Evolutionary conservation across 2,329 filamentous ascomycete genomes (phyloP).

Genomic region (Penicillium sp.): DNA sequence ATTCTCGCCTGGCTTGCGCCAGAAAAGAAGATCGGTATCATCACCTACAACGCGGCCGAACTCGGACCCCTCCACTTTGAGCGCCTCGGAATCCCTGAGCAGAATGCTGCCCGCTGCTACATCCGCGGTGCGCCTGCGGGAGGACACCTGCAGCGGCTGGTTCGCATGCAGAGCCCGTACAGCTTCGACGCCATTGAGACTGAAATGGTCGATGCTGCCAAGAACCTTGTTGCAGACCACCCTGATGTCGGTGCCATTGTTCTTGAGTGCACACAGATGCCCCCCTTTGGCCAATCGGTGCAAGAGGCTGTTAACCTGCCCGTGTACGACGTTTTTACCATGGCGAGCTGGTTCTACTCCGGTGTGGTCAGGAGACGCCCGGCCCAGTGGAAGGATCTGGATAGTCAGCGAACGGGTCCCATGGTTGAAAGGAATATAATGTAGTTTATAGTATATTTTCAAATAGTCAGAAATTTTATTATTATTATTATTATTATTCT

Average conservation of each 20-base stretch:
- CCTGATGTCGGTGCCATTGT: slow-evolving; percentile 23
- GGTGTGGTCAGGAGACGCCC: slow-evolving; percentile 22
- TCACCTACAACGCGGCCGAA: slow-evolving; percentile 29
- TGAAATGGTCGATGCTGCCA: slow-evolving; percentile 4
- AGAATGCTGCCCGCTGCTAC: slow-evolving; percentile 14
- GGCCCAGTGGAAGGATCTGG: slow-evolving; percentile 6
- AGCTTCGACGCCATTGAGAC: slow-evolving; percentile 1
- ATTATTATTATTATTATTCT: background rate
- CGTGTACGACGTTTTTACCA: slow-evolving; percentile 36
- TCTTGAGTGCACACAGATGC: slow-evolving; percentile 39
- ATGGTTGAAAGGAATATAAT: slow-evolving; percentile 9
- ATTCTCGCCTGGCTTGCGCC: slow-evolving; percentile 25
- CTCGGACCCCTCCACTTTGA: slow-evolving; percentile 16
- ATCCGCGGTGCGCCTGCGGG: slow-evolving; percentile 20
- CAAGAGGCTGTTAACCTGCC: slow-evolving; percentile 26
- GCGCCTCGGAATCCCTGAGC: slow-evolving; percentile 17
- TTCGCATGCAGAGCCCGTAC: slow-evolving; percentile 4
- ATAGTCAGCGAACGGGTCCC: slow-evolving; percentile 6
- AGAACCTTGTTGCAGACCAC: background rate
- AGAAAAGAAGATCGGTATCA: slow-evolving; percentile 24
- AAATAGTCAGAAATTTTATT: background rate
- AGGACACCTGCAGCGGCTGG: slow-evolving; percentile 4
- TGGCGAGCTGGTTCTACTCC: slow-evolving; percentile 35
- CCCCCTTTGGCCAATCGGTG: slow-evolving; percentile 31
- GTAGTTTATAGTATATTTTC: slow-evolving; percentile 1